Evolutionary conservation across 768 basidiomycete species (phyloP).

Genomic region (Pilatotrama ljubarskyi): DNA sequence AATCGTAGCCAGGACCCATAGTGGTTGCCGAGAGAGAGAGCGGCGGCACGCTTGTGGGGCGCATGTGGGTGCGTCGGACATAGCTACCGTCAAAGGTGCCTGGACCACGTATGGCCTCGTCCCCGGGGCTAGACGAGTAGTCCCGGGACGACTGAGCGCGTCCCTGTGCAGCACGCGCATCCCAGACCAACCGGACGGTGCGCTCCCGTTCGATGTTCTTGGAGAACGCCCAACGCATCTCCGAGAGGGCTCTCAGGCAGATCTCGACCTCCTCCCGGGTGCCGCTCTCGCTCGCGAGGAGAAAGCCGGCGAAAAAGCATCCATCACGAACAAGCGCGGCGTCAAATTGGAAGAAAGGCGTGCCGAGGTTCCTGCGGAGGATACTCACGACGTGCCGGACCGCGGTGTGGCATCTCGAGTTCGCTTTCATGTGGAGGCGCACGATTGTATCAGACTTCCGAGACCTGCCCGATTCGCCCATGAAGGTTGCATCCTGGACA

Average conservation of each 20-base stretch:
- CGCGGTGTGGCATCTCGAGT: slow-evolving; percentile 45
- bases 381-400: slow-evolving; percentile 46
- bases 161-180: slow-evolving; percentile 27
- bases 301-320: slow-evolving; percentile 81
- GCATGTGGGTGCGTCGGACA: slow-evolving; percentile 20
- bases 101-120: slow-evolving; percentile 17
- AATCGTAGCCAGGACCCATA: slow-evolving; percentile 13
- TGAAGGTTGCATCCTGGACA: slow-evolving; percentile 19
- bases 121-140: slow-evolving; percentile 19
- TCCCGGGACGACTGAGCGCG: slow-evolving; percentile 17
- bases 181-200: slow-evolving; percentile 52
- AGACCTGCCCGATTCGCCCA: slow-evolving; percentile 22
- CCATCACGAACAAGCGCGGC: slow-evolving; percentile 86
- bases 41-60: slow-evolving; percentile 29
- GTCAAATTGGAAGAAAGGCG: slow-evolving; percentile 77
- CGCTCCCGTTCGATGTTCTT: slow-evolving; percentile 73
- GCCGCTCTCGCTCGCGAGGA: slow-evolving; percentile 61
- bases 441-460: slow-evolving; percentile 32
- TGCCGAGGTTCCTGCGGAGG: slow-evolving; percentile 52
- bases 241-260: slow-evolving; percentile 73
- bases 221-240: slow-evolving; percentile 82
- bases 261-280: slow-evolving; percentile 50
- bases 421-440: slow-evolving; percentile 44
- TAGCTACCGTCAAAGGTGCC: slow-evolving; percentile 20
- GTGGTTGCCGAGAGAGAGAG: slow-evolving; percentile 23